These are phyloP conservation scores for Suillus brevipes DNA, from an alignment of 768 basidiomycete species.

Conservation along the genomic window DNA sequence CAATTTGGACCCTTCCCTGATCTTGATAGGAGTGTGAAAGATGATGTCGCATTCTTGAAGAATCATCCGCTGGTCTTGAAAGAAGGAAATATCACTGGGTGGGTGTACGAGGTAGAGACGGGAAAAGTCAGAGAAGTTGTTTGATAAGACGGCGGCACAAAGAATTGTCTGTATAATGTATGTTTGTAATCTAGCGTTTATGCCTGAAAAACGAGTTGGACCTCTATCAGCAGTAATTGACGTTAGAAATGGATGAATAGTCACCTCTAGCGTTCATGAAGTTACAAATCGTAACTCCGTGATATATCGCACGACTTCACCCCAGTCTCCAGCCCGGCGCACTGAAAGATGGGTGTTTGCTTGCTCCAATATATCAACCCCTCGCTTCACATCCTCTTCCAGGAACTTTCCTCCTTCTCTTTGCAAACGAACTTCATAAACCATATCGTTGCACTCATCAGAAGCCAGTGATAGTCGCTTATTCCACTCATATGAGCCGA, in stretches of 20 bases:
- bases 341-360: conserved; percentile 46
- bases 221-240: neutral
- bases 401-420: conserved; percentile 56
- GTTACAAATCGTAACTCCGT: neutral
- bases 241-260: neutral
- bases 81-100: conserved; percentile 58
- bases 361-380: conserved; percentile 40
- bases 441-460: conserved; percentile 51
- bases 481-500: conserved; percentile 80
- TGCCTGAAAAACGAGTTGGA: neutral
- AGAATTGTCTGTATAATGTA: neutral
- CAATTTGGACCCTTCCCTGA: conserved; percentile 43
- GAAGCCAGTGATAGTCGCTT: conserved; percentile 48
- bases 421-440: conserved; percentile 51
- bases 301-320: conserved; percentile 41
- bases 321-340: conserved; percentile 58
- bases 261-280: neutral
- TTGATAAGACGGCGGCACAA: conserved; percentile 1
- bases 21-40: conserved; percentile 54
- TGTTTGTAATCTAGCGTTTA: neutral
- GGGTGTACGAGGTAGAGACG: conserved; percentile 65
- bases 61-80: conserved; percentile 55
- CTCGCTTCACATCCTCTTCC: conserved; percentile 42
- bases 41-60: conserved; percentile 59
- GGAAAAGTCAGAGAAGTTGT: conserved; percentile 48